These are phyloP conservation scores for Incumbomyces delicatus DNA, from an alignment of 2,329 filamentous ascomycete genomes.

Conservation along the genomic window DNA sequence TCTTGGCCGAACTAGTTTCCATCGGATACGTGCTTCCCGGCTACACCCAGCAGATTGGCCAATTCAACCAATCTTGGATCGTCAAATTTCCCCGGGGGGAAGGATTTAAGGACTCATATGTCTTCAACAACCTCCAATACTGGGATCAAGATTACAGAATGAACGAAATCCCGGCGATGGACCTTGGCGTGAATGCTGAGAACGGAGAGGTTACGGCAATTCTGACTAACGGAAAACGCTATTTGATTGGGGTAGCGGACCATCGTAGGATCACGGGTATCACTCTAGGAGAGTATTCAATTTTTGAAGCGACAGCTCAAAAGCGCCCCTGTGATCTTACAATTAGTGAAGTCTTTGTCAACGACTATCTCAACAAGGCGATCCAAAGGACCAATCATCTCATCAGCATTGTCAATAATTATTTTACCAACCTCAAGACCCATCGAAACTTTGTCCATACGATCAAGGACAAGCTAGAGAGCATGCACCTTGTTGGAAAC, in stretches of 20 bases:
- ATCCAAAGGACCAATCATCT: constrained; percentile 18
- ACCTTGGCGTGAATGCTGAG: constrained; percentile 12
- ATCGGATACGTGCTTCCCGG: constrained; percentile 21
- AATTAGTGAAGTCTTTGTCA: constrained; percentile 19
- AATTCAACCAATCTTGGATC: constrained; percentile 19
- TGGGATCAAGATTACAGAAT: constrained; percentile 13
- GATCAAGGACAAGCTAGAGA: too few relatives aligned
- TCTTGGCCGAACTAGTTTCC: constrained; percentile 14
- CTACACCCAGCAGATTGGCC: constrained; percentile 17
- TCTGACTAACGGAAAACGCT: constrained; percentile 19
- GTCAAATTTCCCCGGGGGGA: constrained; percentile 20
- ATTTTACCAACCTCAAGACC: too few relatives aligned
- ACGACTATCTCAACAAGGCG: constrained; percentile 16
- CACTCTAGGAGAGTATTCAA: constrained; percentile 13
- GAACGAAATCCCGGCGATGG: constrained; percentile 22
- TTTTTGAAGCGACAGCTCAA: constrained; percentile 13
- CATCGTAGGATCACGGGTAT: constrained; percentile 21
- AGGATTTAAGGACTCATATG: constrained; percentile 18
- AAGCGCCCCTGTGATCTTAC: constrained; percentile 16
- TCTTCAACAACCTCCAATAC: constrained; percentile 23
- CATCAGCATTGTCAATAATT: constrained; percentile 18
- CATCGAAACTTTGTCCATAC: too few relatives aligned
- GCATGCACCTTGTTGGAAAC: too few relatives aligned
- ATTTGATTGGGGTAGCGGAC: constrained; percentile 17
- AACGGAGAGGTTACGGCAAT: constrained; percentile 15